These are phyloP conservation scores for Phytophthora citricola DNA, from an alignment of 352 stramenopile species.

Conservation along the genomic window DNA sequence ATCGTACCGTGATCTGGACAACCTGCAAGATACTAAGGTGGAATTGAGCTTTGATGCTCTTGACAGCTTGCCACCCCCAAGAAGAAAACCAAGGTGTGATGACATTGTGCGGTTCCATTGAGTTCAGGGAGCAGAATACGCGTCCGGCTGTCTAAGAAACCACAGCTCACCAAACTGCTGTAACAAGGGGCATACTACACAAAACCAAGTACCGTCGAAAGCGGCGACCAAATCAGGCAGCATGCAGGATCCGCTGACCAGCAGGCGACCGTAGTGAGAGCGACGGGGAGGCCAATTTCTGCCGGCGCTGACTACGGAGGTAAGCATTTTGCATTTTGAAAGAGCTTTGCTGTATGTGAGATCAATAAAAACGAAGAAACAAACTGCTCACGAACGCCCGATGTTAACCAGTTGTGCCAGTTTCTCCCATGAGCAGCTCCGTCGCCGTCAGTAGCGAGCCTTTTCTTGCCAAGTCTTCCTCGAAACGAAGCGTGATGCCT, in stretches of 20 bases:
- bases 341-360: constrained; percentile 33
- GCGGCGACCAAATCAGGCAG: constrained; percentile 25
- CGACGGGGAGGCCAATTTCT: constrained; percentile 20
- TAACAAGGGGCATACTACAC: constrained; percentile 25
- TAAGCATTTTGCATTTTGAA: constrained; percentile 33
- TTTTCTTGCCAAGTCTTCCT: constrained; percentile 10
- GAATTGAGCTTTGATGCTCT: constrained; percentile 86
- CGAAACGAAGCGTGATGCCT: constrained; percentile 22
- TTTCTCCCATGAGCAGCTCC: constrained; percentile 25
- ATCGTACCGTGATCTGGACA: constrained; percentile 87
- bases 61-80: constrained; percentile 83
- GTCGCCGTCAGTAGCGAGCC: not conserved
- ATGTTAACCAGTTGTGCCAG: constrained; percentile 8
- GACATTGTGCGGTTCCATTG: constrained; percentile 10
- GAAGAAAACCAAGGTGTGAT: constrained; percentile 86
- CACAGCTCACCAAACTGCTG: constrained; percentile 22
- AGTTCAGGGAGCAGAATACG: constrained; percentile 14
- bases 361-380: constrained; percentile 40
- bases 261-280: constrained; percentile 23
- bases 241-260: constrained; percentile 28
- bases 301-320: constrained; percentile 23
- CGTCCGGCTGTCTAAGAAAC: constrained; percentile 6
- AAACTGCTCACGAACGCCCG: constrained; percentile 19
- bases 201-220: constrained; percentile 29
- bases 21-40: constrained; percentile 84